phyloP scores from a whole-genome alignment of 805 yeast genomes.

The Kluyveromyces nonfermentans region DNA sequence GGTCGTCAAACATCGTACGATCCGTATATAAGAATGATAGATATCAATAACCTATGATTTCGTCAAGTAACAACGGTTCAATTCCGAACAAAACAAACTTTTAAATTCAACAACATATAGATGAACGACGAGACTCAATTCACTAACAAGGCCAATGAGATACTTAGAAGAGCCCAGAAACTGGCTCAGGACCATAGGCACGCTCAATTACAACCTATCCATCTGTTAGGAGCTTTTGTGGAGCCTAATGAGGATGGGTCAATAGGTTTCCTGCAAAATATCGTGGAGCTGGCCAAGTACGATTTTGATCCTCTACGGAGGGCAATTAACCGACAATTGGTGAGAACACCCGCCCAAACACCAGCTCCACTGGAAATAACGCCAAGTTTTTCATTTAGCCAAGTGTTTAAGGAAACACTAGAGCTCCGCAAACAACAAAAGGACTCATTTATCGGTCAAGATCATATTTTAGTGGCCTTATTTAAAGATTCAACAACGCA shows the following conservation, averaged over 20 bases:
- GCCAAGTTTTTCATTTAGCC: slow-evolving; percentile 68
- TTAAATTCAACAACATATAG: neutral
- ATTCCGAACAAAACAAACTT: neutral
- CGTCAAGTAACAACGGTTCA: neutral
- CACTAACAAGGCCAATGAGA: slow-evolving; percentile 85
- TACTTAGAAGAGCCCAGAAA: slow-evolving; percentile 69
- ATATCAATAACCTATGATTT: too few species aligned
- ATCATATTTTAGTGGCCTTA: slow-evolving; percentile 79
- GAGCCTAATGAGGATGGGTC: slow-evolving; percentile 47
- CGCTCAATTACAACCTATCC: slow-evolving; percentile 79
- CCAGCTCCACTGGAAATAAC: slow-evolving; percentile 83
- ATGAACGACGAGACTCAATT: slow-evolving; percentile 54
- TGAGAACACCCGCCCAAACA: slow-evolving; percentile 74
- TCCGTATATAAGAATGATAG: too few species aligned
- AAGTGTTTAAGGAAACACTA: slow-evolving; percentile 61
- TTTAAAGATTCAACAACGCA: slow-evolving; percentile 69
- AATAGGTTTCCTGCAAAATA: slow-evolving; percentile 62
- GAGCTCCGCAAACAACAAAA: slow-evolving; percentile 81
- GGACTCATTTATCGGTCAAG: slow-evolving; percentile 88
- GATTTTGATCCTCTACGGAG: slow-evolving; percentile 80
- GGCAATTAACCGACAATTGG: slow-evolving; percentile 69
- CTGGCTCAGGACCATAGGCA: slow-evolving; percentile 80
- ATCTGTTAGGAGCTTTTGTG: slow-evolving; percentile 84
- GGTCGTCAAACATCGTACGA: too few species aligned
- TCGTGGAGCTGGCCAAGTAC: slow-evolving; percentile 76